Base-by-base conservation (phyloP, 2,329 filamentous ascomycete species). In the Chlorencoelia australis region DNA sequence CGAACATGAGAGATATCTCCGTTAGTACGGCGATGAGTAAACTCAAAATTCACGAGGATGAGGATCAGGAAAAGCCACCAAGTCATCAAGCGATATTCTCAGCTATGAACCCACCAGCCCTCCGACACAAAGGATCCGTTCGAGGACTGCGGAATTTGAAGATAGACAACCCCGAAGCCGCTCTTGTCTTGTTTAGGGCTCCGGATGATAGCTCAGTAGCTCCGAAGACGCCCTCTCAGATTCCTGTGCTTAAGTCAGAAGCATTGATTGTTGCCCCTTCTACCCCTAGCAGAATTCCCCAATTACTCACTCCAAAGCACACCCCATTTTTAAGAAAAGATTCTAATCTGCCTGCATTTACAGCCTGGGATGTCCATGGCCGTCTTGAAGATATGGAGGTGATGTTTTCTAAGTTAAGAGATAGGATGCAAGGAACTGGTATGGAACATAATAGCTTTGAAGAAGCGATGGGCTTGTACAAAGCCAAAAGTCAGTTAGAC, bases 311-410 rank as follows among this genome's bases (percentile, higher is more conserved):
- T 40, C 44, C 57, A 47, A 54, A 55, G 31, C 69, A 71, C 46
- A 58, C 56, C 10, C 51, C 56, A 1, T 88, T 71, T 65, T 66
- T 89, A 52, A 79, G 71, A 47, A 82, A 78, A 64, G 64, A 79
- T 67, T 85, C 87, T 77, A 80, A 84, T 69, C 63, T 72, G 47
- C 69, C 65, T 50, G 60, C 57, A 21, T 73, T 66, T 60, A 45
- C 71, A 84, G 82, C 73, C 52, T 89, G 81, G 71, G 86, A 95
- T 57, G 76, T 87, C 47, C 79, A 87, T 50, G 74, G 74, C 43
- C 76, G 80, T 46, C 71, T 95, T 48, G 77, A 79, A 44, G 72
- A 77, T 41, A 79, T 95, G 62, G 84, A 94, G 51, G 66, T 68
- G 13, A 70, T 89, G 51, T 86, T 86, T 54, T 69, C 72, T 31